Percentiles rank a stretch among this genome's conserved stretches.
phyloP scores from a whole-genome alignment of 2,329 filamentous ascomycete species.

The Harringtonia lauricola region DNA sequence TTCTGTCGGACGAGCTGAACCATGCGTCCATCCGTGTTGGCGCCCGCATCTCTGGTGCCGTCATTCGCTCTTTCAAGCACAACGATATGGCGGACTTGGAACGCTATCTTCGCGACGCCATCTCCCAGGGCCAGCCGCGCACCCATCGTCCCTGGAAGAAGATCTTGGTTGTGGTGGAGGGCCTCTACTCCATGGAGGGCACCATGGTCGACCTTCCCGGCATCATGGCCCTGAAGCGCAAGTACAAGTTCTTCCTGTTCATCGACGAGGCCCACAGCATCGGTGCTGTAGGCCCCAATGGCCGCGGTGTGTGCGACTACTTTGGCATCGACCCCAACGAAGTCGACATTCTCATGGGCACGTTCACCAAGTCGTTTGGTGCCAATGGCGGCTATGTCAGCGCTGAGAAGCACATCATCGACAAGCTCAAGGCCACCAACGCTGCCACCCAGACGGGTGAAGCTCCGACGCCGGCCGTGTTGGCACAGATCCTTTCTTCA shows the following conservation, averaged over 20 bases:
- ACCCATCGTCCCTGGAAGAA: slow-evolving; percentile 99
- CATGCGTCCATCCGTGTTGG: slow-evolving; percentile 96
- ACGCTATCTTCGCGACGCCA: slow-evolving; percentile 74
- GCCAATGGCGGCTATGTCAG: slow-evolving; percentile 95
- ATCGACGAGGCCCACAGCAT: slow-evolving; percentile 95
- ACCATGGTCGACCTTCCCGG: slow-evolving; percentile 97
- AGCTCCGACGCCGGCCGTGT: slow-evolving; percentile 73
- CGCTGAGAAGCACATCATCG: slow-evolving; percentile 79
- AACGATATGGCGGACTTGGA: slow-evolving; percentile 91
- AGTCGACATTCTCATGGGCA: slow-evolving; percentile 96
- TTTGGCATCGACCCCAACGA: slow-evolving; percentile 82
- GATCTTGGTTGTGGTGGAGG: slow-evolving; percentile 92
- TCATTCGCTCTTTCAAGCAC: slow-evolving; percentile 95
- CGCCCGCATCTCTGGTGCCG: slow-evolving; percentile 83
- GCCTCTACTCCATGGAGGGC: slow-evolving; percentile 98
- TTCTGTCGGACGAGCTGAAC: slow-evolving; percentile 95
- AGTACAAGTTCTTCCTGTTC: slow-evolving; percentile 95
- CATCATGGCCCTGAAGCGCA: slow-evolving; percentile 74
- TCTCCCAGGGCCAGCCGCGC: slow-evolving; percentile 91
- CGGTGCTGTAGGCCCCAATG: slow-evolving; percentile 78
- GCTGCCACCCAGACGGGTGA: slow-evolving; percentile 81
- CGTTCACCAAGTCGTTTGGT: slow-evolving; percentile 94
- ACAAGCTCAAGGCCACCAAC: slow-evolving; percentile 80
- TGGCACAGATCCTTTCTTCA: slow-evolving; percentile 82
- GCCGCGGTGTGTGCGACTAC: slow-evolving; percentile 93